Evolutionary conservation across 257 asterid species (phyloP), one percentile per base, ranked within the genome.

Genomic region (Rauvolfia tetraphylla): DNA sequence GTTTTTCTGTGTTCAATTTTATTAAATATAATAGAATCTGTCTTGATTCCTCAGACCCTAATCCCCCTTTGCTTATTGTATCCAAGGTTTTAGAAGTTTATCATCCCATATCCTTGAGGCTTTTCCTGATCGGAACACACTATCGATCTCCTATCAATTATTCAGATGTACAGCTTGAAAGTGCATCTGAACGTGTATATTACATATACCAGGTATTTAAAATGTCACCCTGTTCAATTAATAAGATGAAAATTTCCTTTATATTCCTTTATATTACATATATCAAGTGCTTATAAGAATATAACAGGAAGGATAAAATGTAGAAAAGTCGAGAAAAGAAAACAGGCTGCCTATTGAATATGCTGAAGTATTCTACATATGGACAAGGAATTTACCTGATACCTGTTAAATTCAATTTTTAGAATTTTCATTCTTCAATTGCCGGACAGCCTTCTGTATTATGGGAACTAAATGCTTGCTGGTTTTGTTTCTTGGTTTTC

Each of bases 131-230:
- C 83, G 90, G 93, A 76, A 89, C 98, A 72, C 99, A 95, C 83
- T 95, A 95, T 81, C 92, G 96, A 65, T 95, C 98, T 76, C 99
- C 98, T 34, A 87, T 91, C 78, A 95, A 95, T 81, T 95, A 92
- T 88, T 92, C 98, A 36, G 91, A 88, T 72, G 75, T 82, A 75
- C 95, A 75, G 83, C 96, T 95, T 79, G 99, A 95, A 83, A 90
- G 88, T 84, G 94, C 98, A 82, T 95, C 99, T 59, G 98, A 95
- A 63, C 98, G 96, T 70, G 75, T 89, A 78, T 95, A 80, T 84
- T 95, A 95, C 84, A 91, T 95, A 78, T 95, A 88, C 83, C 98
- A 95, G 98, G 99, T 92, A 83, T 48, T 14, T 20, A 63, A 65
- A 46, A 76, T 58, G 42, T 65, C 56, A 66, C 67, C 42, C 75